Percentiles rank a stretch among this genome's conserved stretches.
These are phyloP conservation scores for Penicillium angulare DNA, from an alignment of 495 filamentous ascomycete species.

Conservation along the genomic window DNA sequence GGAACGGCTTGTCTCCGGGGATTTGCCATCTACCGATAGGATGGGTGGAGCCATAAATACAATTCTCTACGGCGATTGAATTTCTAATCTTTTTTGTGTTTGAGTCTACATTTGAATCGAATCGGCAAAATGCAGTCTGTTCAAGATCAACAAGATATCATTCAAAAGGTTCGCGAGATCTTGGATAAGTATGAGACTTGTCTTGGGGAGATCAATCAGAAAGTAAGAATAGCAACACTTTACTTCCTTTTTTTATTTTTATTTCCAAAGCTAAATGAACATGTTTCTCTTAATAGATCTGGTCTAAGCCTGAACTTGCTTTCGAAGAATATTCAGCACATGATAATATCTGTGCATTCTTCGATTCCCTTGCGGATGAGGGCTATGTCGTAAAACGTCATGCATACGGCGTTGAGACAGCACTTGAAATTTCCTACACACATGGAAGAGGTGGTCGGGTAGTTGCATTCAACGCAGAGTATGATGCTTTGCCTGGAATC, in stretches of 20 bases:
- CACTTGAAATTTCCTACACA: conserved; percentile 52
- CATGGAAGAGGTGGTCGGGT: conserved; percentile 28
- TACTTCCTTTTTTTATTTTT: too few species aligned
- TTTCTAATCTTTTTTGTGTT: neutral
- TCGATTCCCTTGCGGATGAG: conserved; percentile 26
- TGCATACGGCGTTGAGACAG: conserved; percentile 52
- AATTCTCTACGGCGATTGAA: too few species aligned
- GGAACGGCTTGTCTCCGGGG: conserved; percentile 4
- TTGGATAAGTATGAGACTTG: conserved; percentile 29
- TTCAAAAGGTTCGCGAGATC: conserved; percentile 24
- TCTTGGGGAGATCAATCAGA: conserved; percentile 43
- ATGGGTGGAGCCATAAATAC: neutral
- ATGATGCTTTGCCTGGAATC: conserved; percentile 48
- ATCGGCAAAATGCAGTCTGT: conserved; percentile 11
- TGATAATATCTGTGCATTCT: conserved; percentile 46
- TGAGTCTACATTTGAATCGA: neutral
- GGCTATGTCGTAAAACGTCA: conserved; percentile 36
- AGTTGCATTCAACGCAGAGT: conserved; percentile 54
- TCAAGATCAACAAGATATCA: conserved; percentile 17
- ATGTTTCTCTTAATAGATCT: conserved; percentile 26
- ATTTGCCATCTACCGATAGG: neutral
- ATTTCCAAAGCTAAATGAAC: too few species aligned
- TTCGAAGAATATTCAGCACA: conserved; percentile 54
- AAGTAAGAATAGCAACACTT: too few species aligned
- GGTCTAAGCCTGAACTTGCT: conserved; percentile 51